Evolutionary conservation across 306 rosid species (phyloP), one percentile per base, ranked within the genome.

Genomic region (Gastrolobium bilobum): DNA sequence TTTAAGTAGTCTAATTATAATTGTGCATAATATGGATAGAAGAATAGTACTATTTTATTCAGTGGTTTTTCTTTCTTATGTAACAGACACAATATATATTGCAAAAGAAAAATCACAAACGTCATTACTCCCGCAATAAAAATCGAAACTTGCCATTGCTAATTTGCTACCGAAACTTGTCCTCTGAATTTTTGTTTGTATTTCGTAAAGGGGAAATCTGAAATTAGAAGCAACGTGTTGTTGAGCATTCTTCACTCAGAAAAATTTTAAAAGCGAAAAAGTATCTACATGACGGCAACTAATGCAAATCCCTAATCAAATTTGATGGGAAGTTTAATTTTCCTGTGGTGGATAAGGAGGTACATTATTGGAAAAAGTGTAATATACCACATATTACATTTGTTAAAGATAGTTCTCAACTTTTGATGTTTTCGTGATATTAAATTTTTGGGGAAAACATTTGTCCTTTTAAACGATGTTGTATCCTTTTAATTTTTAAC

Each of bases 181-280:
- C 13, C 52, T 54, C 34, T 39, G 13, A 33, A 5, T 33, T 31
- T 6, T 56, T 46, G 20, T 37, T 75, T 20, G 34, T 43, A n/a
- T 57, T 83, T 57, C 68, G 30, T 60, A 44, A 44, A 57, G 38
- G 13, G 39, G 68, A 50, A 78, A 67, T 58, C 81, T 79, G 58
- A 79, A 73, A 73, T 61, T 10, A 29, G 73, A 79, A 65, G 80
- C 77, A 79, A 83, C 54, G 68, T 67, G 75, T 34, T 46, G 38
- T 30, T 59, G 64, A 67, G 78, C 77, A 61, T 31, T 83, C 73
- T 67, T 78, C 82, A 65, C 67, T 40, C 1, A 34, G 50, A 57
- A 34, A 53, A 63, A 69, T 56, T 63, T 51, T 5, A 74, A 83
- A 59, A 51, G 76, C 40, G 33, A 56, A 79, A 39, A 59, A 15